A percentile compares a stretch with the other conserved stretches of the same genome.
Conservation (phyloP, 176 grass and related monocot genomes). For the Aechmea fasciata region DNA sequence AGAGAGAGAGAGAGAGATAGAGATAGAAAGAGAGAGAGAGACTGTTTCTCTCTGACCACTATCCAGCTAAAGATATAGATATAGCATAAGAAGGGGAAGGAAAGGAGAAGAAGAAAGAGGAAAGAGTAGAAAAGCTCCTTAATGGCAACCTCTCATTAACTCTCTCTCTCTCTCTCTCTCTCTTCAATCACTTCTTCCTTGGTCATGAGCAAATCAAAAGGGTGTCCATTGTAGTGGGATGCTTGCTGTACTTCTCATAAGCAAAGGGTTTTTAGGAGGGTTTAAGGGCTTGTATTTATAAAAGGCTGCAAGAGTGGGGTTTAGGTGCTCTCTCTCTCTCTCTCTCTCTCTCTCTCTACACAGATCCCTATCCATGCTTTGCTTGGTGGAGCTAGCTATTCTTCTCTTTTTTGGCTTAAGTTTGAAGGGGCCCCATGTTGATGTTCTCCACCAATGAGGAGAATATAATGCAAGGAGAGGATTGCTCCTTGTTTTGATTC, state of each 20-base stretch:
- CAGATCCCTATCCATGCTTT: slow-evolving; percentile 48
- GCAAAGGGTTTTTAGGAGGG: slow-evolving; percentile 16
- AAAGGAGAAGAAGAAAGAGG: not conserved
- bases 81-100: not conserved
- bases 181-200: not conserved
- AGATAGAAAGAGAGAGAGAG: slow-evolving; percentile 11
- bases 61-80: slow-evolving; percentile 21
- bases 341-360: slow-evolving; percentile 25
- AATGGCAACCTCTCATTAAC: slow-evolving; percentile 35
- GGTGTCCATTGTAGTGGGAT: not conserved
- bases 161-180: slow-evolving; percentile 3
- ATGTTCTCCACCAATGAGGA: not conserved
- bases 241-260: not conserved
- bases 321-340: not conserved
- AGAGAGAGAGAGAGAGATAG: not conserved
- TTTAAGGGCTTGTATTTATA: slow-evolving; percentile 21
- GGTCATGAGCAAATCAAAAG: not conserved
- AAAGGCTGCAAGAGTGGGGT: slow-evolving; percentile 10
- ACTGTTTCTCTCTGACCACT: slow-evolving; percentile 21
- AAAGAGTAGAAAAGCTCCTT: slow-evolving; percentile 11
- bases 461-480: not conserved
- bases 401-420: slow-evolving; percentile 31
- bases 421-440: slow-evolving; percentile 12
- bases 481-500: not conserved
- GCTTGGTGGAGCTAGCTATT: slow-evolving; percentile 18